Evolutionary conservation across 106 monocot species (phyloP), one percentile per base, ranked within the genome.

Genomic region (Acanthochlamys bracteata): DNA sequence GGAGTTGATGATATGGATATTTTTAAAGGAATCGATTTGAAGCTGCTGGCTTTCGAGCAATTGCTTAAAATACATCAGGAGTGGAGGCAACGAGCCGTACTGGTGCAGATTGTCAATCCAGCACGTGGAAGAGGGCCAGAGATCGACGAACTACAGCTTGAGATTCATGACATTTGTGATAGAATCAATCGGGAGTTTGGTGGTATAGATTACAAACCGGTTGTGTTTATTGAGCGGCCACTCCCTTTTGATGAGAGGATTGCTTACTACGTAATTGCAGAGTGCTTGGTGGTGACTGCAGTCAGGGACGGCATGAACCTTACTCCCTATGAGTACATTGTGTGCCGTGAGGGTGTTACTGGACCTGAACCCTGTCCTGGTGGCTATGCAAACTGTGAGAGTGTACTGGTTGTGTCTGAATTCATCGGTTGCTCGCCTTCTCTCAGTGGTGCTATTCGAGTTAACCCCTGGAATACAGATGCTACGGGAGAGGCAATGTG

Each of bases 1-100:
- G 93, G 93, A 27, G 85, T 93, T 0, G 93, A 93, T 56, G 93
- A 93, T 43, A 89, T 89, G 89, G 93, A 93, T 61, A 81, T 93
- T 15, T 93, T 93, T 59, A 93, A 93, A 54, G 93, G 93, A 17
- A 89, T 93, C 55, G 83, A 89, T 66, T 66, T 93, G 33, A 93
- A 93, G 69, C 66, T 93, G 45, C 59, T 93, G 11, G 93, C 89
- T 3, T 89, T 93, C 24, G 89, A 89, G 63, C 74, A 93, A 19
- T 71, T 93, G 89, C 46, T 93, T 57, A 73, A 61, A 46, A 16
- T 78, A 21, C 93, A 83, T 57, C 75, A 82, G 13, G 80, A 80
- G 66, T 93, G 93, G 93, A 85, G 60, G 55, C 89, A 86, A 14
- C 52, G 77, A 45, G 93, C 89, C 0, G 89, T 89, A 0, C 59